Conservation (phyloP, 2,329 filamentous ascomycete species). For the Talaromyces sp. region DNA sequence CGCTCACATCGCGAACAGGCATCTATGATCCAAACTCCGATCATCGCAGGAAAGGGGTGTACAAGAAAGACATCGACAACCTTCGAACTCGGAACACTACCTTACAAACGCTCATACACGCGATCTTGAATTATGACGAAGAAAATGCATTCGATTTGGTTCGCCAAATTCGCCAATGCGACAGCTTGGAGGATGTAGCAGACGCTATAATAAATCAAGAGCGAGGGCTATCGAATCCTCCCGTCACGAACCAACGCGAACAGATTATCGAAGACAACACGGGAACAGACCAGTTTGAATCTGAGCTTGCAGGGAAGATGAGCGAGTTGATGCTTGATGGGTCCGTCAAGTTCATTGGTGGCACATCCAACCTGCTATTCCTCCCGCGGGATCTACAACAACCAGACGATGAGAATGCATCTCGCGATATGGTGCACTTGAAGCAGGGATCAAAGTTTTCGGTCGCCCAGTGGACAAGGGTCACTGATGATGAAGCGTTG, state of each 20-base stretch:
- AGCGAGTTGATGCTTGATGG: conserved; percentile 85
- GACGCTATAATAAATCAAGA: conserved; percentile 56
- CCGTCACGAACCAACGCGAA: conserved; percentile 39
- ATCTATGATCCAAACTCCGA: conserved; percentile 96
- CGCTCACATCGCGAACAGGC: conserved; percentile 55
- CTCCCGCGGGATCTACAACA: conserved; percentile 49
- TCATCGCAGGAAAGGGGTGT: conserved; percentile 92
- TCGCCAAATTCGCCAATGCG: conserved; percentile 81
- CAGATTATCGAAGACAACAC: conserved; percentile 36
- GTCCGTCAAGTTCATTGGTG: conserved; percentile 84
- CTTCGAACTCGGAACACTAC: conserved; percentile 84
- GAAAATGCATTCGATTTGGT: conserved; percentile 80
- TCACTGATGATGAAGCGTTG: conserved; percentile 74
- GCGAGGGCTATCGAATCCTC: conserved; percentile 39
- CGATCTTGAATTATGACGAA: conserved; percentile 85
- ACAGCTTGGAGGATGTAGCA: conserved; percentile 65
- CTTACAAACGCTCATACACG: conserved; percentile 86
- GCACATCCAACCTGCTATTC: conserved; percentile 90
- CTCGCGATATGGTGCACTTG: conserved; percentile 36
- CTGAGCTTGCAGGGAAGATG: conserved; percentile 87
- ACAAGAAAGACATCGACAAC: conserved; percentile 87
- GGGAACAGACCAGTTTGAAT: conserved; percentile 58
- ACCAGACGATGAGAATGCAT: conserved; percentile 37
- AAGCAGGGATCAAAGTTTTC: conserved; percentile 59
- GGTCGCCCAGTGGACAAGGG: conserved; percentile 80